Evolutionary conservation across 345 rosid species (phyloP), one percentile per base, ranked within the genome.

Genomic region (Fremontodendron californicum): DNA sequence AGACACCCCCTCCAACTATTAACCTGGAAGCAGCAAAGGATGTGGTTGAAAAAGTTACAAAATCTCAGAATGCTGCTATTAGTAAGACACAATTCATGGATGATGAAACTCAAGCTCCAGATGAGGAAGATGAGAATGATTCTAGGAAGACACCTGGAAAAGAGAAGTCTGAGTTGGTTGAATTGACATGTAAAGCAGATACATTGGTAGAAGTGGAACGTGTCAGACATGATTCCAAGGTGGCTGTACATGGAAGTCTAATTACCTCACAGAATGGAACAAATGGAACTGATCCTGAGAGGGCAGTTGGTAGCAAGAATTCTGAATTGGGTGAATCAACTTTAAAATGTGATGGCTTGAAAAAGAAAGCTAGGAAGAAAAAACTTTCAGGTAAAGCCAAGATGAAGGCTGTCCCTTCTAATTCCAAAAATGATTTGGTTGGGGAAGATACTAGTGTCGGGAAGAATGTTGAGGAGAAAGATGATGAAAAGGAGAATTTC

Each of bases 41-140:
- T 37, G 70, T 15, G 46, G 85, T 79, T 19, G 45, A 68, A 76
- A 46, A 42, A 23, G 23, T 15, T 66, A 9, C 73, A 40, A 79
- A 49, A 21, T 35, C 80, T 43, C 84, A 76, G 78, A 75, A 78
- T 81, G 73, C 45, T 55, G 67, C 27, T 33, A 71, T 33, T 71
- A 61, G 64, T 37, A 76, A 48, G 62, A 64, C 54, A 46, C 79
- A 58, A 15, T 71, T 64, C 55, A 71, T 82, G 79, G 88, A 85
- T 73, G 88, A 84, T 62, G 91, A 87, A 77, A 89, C 93, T 43
- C 81, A 87, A 79, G 77, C 85, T 77, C 87, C 92, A 49, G 86
- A 85, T 63, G 94, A 89, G 64, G 81, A 80, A 61, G 80, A 76
- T 75, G 79, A 81, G 58, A 25, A 3, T 78, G 88, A 45, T 61